Evolutionary conservation across 306 rosid species (phyloP).

Genomic region (Cajanus cajan): DNA sequence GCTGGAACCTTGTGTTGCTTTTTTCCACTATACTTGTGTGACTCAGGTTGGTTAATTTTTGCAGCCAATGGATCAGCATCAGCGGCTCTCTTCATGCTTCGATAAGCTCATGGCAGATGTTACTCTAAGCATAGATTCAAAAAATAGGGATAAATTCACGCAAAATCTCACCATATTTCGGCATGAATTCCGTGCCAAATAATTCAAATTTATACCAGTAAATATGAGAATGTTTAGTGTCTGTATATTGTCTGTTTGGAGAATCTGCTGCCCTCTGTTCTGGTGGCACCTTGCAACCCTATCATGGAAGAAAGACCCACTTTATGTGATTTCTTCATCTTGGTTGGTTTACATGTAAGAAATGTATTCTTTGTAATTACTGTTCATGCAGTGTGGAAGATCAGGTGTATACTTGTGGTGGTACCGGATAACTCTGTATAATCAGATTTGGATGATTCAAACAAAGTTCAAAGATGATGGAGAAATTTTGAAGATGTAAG

Average conservation of each 20-base stretch:
- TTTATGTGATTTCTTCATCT: constrained; percentile 22
- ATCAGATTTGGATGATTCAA: constrained; percentile 32
- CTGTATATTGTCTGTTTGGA: constrained; percentile 33
- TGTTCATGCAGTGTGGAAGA: constrained; percentile 33
- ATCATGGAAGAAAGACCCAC: constrained; percentile 28
- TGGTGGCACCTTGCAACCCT: constrained; percentile 28
- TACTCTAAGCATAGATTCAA: constrained; percentile 47
- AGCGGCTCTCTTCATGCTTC: constrained; percentile 49
- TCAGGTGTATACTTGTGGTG: constrained; percentile 28
- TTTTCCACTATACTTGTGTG: neutral
- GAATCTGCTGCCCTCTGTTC: constrained; percentile 25
- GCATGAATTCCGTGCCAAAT: constrained; percentile 54
- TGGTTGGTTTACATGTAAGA: constrained; percentile 24
- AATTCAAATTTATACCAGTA: constrained; percentile 17
- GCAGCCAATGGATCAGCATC: constrained; percentile 55
- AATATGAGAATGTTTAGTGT: constrained; percentile 21
- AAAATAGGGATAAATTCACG: constrained; percentile 56
- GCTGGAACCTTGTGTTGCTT: neutral
- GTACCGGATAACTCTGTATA: constrained; percentile 27
- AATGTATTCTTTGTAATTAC: constrained; percentile 41
- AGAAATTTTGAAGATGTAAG: constrained; percentile 21
- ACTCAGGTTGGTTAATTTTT: constrained; percentile 21
- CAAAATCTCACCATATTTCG: constrained; percentile 52
- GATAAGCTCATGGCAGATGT: constrained; percentile 54
- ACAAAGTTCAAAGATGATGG: constrained; percentile 15